phyloP scores from a whole-genome alignment of 1,139 yeast genomes.

The Petasospora fabianii region DNA sequence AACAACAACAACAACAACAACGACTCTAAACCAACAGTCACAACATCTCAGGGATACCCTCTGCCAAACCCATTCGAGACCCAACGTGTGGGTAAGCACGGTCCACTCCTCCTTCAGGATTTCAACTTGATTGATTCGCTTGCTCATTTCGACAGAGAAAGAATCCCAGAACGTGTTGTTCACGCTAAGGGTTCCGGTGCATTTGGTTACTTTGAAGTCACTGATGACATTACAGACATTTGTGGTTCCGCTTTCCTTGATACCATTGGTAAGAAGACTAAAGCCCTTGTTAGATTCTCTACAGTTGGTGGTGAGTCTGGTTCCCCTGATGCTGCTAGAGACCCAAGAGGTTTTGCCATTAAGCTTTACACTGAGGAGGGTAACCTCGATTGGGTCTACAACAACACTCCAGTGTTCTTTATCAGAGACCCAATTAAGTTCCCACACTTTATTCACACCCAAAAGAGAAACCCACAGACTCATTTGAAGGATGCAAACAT shows the following conservation, averaged over 20 bases:
- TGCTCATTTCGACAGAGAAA: conserved; percentile 60
- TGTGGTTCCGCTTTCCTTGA: conserved; percentile 48
- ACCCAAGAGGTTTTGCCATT: conserved; percentile 57
- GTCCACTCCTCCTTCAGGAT: conserved; percentile 57
- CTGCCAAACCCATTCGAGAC: conserved; percentile 55
- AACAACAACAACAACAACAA: conserved; percentile 7
- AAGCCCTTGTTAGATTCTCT: conserved; percentile 48
- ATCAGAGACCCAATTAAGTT: conserved; percentile 58
- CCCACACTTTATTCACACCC: conserved; percentile 58
- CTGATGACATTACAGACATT: conserved; percentile 52
- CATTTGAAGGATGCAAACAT: conserved; percentile 73
- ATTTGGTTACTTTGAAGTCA: conserved; percentile 55
- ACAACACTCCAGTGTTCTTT: conserved; percentile 59
- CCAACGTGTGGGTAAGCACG: conserved; percentile 57
- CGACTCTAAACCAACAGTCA: conserved; percentile 26
- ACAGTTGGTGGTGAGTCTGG: conserved; percentile 62
- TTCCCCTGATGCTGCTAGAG: conserved; percentile 54
- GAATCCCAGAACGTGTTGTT: conserved; percentile 62
- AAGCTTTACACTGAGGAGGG: conserved; percentile 59
- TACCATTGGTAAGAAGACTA: conserved; percentile 46
- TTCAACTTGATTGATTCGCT: conserved; percentile 50
- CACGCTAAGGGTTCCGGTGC: conserved; percentile 68
- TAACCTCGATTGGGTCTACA: conserved; percentile 58
- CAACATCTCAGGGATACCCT: conserved; percentile 76
- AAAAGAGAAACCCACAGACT: conserved; percentile 76